These are phyloP conservation scores for Globisporangium carolinianum DNA, from an alignment of 352 stramenopile genomes.

Conservation along the genomic window DNA sequence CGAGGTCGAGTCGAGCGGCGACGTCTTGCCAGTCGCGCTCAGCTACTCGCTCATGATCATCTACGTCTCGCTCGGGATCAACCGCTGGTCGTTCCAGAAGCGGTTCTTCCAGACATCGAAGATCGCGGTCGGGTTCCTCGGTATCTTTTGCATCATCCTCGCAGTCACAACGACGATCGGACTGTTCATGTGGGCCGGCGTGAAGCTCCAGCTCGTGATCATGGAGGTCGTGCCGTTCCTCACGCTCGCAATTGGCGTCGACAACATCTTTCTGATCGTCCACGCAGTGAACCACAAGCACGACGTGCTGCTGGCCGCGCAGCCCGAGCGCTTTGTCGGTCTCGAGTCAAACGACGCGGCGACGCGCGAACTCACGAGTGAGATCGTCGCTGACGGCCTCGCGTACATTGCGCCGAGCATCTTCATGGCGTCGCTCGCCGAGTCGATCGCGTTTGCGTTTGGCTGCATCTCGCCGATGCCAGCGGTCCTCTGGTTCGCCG, in stretches of 20 bases:
- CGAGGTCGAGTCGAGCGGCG: slow-evolving; percentile 30
- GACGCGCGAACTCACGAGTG: slow-evolving; percentile 42
- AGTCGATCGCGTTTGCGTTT: slow-evolving; percentile 42
- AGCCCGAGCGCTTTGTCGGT: slow-evolving; percentile 40
- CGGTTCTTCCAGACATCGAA: slow-evolving; percentile 61
- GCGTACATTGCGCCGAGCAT: slow-evolving; percentile 60
- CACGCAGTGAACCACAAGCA: slow-evolving; percentile 22
- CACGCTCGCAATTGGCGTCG: slow-evolving; percentile 53
- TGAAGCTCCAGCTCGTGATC: slow-evolving; percentile 63
- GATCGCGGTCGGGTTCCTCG: slow-evolving; percentile 55
- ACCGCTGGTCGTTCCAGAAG: slow-evolving; percentile 39
- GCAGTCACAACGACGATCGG: slow-evolving; percentile 58
- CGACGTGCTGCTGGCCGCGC: slow-evolving; percentile 33
- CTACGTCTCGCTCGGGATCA: slow-evolving; percentile 64
- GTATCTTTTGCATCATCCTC: slow-evolving; percentile 54
- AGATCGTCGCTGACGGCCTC: slow-evolving; percentile 36
- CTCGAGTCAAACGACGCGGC: slow-evolving; percentile 35
- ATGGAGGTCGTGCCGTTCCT: slow-evolving; percentile 59
- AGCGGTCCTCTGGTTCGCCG: slow-evolving; percentile 52
- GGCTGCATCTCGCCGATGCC: slow-evolving; percentile 59
- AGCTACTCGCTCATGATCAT: slow-evolving; percentile 66
- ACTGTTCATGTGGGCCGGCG: slow-evolving; percentile 53
- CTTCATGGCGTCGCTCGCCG: slow-evolving; percentile 33
- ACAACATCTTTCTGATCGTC: slow-evolving; percentile 60
- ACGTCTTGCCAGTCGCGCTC: slow-evolving; percentile 36